Evolutionary conservation across 2,329 filamentous ascomycete species (phyloP).

Genomic region (Ophioceras dolichostomum): DNA sequence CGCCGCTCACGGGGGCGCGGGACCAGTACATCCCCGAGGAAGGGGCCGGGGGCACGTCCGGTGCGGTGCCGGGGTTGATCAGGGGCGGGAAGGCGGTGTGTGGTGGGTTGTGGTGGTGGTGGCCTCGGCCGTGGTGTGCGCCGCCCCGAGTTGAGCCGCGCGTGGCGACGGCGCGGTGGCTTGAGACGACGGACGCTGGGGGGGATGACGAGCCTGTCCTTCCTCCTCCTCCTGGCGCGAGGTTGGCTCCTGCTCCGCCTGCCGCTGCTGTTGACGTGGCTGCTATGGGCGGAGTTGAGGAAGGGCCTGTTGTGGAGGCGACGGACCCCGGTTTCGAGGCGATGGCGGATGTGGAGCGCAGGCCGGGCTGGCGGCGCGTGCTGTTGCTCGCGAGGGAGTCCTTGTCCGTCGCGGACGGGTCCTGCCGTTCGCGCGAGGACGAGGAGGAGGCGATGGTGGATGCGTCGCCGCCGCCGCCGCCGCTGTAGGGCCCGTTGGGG

Average conservation of each 20-base stretch:
- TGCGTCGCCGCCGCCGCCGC: background rate
- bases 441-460: constrained; percentile 7
- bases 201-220: background rate
- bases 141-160: constrained; percentile 8
- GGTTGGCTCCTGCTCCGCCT: constrained; percentile 2
- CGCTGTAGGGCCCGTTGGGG: constrained; percentile 3
- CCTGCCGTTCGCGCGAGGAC: constrained; percentile 3
- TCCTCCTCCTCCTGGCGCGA: constrained; percentile 1
- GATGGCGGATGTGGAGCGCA: constrained; percentile 43
- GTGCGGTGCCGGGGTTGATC: constrained; percentile 39
- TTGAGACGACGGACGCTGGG: background rate
- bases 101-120: constrained; percentile 6
- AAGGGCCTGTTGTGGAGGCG: background rate
- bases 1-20: constrained; percentile 49
- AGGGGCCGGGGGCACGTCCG: constrained; percentile 49
- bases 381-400: background rate
- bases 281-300: background rate
- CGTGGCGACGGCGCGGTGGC: background rate
- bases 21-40: constrained; percentile 66
- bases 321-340: constrained; percentile 16
- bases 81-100: constrained; percentile 44
- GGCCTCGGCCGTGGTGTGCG: constrained; percentile 10
- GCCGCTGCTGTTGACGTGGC: background rate
- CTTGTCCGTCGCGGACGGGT: background rate
- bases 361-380: constrained; percentile 26